These are phyloP conservation scores for Lasiodiplodia citricola DNA, from an alignment of 2,329 filamentous ascomycete genomes.

Conservation along the genomic window DNA sequence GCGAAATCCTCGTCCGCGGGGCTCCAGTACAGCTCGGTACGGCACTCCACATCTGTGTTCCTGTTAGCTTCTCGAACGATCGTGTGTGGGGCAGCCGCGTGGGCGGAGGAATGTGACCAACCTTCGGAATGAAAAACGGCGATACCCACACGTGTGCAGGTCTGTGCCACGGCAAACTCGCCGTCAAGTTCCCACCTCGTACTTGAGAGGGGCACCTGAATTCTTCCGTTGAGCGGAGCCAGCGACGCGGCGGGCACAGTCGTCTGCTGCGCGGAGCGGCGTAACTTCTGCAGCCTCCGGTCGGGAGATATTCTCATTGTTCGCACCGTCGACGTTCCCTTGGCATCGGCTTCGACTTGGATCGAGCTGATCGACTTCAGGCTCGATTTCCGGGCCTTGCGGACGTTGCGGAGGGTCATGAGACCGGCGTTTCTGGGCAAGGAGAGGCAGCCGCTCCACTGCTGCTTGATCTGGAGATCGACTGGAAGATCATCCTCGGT, in stretches of 20 bases:
- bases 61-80: neutral
- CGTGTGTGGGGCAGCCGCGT: neutral
- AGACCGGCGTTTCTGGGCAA: conserved; percentile 53
- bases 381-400: conserved; percentile 42
- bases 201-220: conserved; percentile 25
- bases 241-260: neutral
- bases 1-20: conserved; percentile 47
- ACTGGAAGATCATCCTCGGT: conserved; percentile 57
- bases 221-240: neutral
- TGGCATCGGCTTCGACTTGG: conserved; percentile 27
- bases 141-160: conserved; percentile 31
- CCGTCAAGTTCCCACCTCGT: conserved; percentile 33
- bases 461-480: conserved; percentile 49
- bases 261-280: conserved; percentile 38
- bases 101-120: conserved; percentile 12
- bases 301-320: conserved; percentile 44
- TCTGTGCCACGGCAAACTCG: conserved; percentile 31
- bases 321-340: conserved; percentile 46
- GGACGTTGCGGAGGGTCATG: conserved; percentile 46
- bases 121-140: conserved; percentile 34
- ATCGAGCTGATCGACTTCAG: conserved; percentile 52
- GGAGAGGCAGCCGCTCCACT: conserved; percentile 57
- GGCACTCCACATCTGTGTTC: conserved; percentile 33
- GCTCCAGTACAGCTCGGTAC: conserved; percentile 49
- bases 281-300: conserved; percentile 16